Evolutionary conservation across 176 grass and related monocot genomes (phyloP), one percentile per base, ranked within the genome.

Genomic region (Otatea glauca): DNA sequence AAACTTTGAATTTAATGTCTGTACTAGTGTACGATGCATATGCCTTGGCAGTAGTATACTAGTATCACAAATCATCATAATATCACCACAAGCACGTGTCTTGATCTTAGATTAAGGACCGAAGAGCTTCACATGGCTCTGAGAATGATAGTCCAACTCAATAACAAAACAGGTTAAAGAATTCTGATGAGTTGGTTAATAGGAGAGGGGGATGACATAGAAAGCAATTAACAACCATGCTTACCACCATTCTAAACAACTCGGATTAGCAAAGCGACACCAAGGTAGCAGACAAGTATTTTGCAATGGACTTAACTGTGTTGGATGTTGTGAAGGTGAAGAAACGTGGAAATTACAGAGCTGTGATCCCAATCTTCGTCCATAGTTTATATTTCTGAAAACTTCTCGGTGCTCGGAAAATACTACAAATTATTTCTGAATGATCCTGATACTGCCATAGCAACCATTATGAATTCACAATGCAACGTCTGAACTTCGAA

Each of bases 91-190:
- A 86, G 73, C 83, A 90, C 75, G 87, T 75, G 89, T 23, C 51
- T 67, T 45, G 32, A 87, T 84, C 68, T 27, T 90, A 69, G 49
- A 84, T 79, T 87, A 90, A 32, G 84, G 70, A 84, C 24, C 70
- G 10, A 88, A 56, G 61, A 2, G 29, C 7, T 91, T 70, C 89
- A 88, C 89, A 80, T 91, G 89, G 81, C 43, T 63, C 9, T 84
- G 62, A 45, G 61, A 47, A 79, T 12, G 67, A n/a, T 72, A 79
- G 54, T 61, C 32, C 77, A 82, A 34, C n/a, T 45, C n/a, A 21
- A 2, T 61, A 76, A 69, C 74, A 76, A 53, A 20, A 37, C 17
- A 11, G 34, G 72, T 21, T 50, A 76, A 91, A 69, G 23, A 75
- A 84, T 69, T 25, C 24, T 38, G 18, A 43, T 53, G 75, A 63